Percentiles rank a stretch among this genome's conserved stretches.
These are phyloP conservation scores for Sphenostylis stenocarpa DNA, from an alignment of 306 rosid genomes.

Conservation along the genomic window DNA sequence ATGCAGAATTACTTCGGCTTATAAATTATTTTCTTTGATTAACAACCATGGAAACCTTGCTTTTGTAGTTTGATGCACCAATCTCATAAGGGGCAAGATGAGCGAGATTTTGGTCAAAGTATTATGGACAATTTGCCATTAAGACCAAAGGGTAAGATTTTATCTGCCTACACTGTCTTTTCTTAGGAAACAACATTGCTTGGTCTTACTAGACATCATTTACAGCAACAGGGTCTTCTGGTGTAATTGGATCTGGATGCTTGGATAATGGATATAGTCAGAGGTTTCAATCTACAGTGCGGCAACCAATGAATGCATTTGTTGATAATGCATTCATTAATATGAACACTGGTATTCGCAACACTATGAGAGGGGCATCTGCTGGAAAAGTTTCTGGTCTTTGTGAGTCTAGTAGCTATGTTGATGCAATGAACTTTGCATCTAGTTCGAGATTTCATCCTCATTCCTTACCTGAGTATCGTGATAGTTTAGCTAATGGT, in stretches of 20 bases:
- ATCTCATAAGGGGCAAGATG: conserved; percentile 55
- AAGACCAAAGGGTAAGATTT: conserved; percentile 45
- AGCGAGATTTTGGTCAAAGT: conserved; percentile 46
- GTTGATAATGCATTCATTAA: conserved; percentile 48
- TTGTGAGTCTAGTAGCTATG: conserved; percentile 43
- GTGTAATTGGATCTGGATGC: conserved; percentile 44
- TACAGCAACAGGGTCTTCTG: conserved; percentile 46
- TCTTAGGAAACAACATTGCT: conserved; percentile 4
- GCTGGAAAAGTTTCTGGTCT: conserved; percentile 42
- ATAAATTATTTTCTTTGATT: conserved; percentile 14
- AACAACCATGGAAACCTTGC: conserved; percentile 23
- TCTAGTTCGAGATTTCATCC: conserved; percentile 56
- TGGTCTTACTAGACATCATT: conserved; percentile 29
- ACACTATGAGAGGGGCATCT: conserved; percentile 44
- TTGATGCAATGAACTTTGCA: conserved; percentile 53
- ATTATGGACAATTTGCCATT: conserved; percentile 46
- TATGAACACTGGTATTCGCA: conserved; percentile 51
- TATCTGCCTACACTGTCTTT: conserved; percentile 17
- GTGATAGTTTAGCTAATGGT: conserved; percentile 53
- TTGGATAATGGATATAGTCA: conserved; percentile 46
- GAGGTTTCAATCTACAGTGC: conserved; percentile 53
- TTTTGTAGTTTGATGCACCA: conserved; percentile 56
- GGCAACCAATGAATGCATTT: conserved; percentile 44
- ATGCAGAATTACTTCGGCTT: conserved; percentile 29
- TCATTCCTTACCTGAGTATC: conserved; percentile 67